Base-by-base conservation (phyloP, 2,329 filamentous ascomycete species). In the Aspergillus ruber region DNA sequence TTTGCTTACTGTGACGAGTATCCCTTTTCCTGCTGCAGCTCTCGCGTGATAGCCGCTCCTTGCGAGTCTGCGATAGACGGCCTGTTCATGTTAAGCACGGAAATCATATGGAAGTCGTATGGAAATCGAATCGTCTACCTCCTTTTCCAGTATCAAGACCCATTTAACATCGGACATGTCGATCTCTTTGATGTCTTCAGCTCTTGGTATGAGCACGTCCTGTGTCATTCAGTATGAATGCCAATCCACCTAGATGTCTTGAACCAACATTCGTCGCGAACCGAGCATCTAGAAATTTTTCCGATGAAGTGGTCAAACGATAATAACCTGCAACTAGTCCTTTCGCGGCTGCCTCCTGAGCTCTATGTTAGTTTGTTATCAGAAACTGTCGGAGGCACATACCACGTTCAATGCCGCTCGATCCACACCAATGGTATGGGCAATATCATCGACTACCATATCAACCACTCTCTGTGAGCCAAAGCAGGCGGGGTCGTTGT, bases 121-220 rank as follows among this genome's bases (percentile, higher is more conserved):
- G n/a, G 7, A 8, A 10, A 3, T 12, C 3, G 4, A 1, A 15
- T 27, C n/a, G 5, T 46, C 18, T 62, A 77, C 79, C 70, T 85
- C 82, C 67, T 85, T 85, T 58, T 85, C 82, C 20, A 85, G 67
- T 3, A 84, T 71, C 1, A 84, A 64, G 21, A 85, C 70, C 80
- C 80, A 83, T n/a, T 68, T 63, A 12, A 77, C 61, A n/a, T 60
- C 57, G 3, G 63, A 61, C 21, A 80, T 60, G 44, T 77, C 66
- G 6, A 80, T 54, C 1, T 57, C 60, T 4, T 76, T 67, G n/a
- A 70, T 61, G 4, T 75, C 69, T 41, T 70, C 64, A 8, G 75
- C 50, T 18, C 64, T 70, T 5, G 79, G 76, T n/a, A 83, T 67
- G 2, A 83, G 67, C 3, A 72, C 63, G n/a, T 79, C 79, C 71